Evolutionary conservation across 805 yeast species (phyloP).

Genomic region (Ogataea zsoltii): DNA sequence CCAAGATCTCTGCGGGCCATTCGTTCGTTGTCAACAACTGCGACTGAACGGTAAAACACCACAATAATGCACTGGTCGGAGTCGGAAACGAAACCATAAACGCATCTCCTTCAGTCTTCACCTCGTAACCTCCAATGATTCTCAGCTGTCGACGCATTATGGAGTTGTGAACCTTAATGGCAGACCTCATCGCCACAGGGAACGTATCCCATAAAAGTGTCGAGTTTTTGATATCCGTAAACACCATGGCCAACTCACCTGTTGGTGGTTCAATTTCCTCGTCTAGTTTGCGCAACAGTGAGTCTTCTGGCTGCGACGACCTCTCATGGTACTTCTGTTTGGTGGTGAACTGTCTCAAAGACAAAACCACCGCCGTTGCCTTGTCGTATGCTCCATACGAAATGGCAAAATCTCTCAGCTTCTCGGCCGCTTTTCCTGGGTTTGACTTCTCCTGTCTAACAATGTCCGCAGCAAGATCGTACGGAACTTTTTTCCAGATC

Average conservation of each 20-base stretch:
- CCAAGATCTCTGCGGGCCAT: slow-evolving; percentile 93
- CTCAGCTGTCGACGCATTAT: slow-evolving; percentile 92
- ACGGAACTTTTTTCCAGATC: slow-evolving; percentile 81
- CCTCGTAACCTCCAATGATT: slow-evolving; percentile 96
- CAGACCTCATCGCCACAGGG: slow-evolving; percentile 94
- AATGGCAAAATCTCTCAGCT: slow-evolving; percentile 88
- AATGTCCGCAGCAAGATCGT: slow-evolving; percentile 87
- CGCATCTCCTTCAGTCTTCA: slow-evolving; percentile 98
- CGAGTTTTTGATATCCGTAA: slow-evolving; percentile 95
- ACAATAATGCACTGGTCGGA: slow-evolving; percentile 82
- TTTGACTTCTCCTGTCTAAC: slow-evolving; percentile 77
- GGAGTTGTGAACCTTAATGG: slow-evolving; percentile 90
- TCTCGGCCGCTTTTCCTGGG: slow-evolving; percentile 91
- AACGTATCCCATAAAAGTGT: slow-evolving; percentile 91
- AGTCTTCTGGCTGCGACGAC: slow-evolving; percentile 62
- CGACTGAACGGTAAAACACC: slow-evolving; percentile 93
- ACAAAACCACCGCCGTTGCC: slow-evolving; percentile 76
- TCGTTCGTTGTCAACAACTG: slow-evolving; percentile 75
- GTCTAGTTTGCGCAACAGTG: slow-evolving; percentile 77
- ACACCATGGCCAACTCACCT: slow-evolving; percentile 92
- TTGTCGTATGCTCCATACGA: slow-evolving; percentile 86
- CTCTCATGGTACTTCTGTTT: slow-evolving; percentile 39
- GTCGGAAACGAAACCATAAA: slow-evolving; percentile 97
- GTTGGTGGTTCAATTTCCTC: slow-evolving; percentile 93
- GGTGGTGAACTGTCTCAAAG: slow-evolving; percentile 55